Evolutionary conservation across 2,329 filamentous ascomycete species (phyloP), one percentile per base, ranked within the genome.

Genomic region (Talaromyces atroroseus): DNA sequence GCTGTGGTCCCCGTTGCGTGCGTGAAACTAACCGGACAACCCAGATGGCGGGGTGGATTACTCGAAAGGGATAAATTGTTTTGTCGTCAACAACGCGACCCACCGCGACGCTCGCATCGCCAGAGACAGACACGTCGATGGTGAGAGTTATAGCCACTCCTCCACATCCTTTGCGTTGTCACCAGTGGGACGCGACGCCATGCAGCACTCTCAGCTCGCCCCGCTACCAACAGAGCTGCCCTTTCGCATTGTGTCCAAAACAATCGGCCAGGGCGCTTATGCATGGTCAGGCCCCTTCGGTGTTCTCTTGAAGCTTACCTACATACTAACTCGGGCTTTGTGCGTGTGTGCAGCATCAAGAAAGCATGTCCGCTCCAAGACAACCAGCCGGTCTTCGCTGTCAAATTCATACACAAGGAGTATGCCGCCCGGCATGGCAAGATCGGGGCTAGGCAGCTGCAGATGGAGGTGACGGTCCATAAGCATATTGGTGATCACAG

Each of bases 401-500:
- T 99, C 74, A 99, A 99, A 73, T 90, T 99, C 75, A 96, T 99
- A 70, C 92, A 99, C 78, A 99, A 99, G 76, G 88, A 89, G 62
- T 95, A 96, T 73, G 95, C 94, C 57, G 83, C 90, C 65, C 88
- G 88, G 65, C 85, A 92, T 80, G 94, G 94, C 69, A 88, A 90
- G 59, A 86, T 99, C 64, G 90, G 88, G 29, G 82, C 87, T 34
- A 92, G 95, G 69, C 94, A 99, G 74, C 84, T 99, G 61, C 83
- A 86, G 65, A 90, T 95, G 82, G 94, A 99, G 75, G 88, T 95
- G 42, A 88, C 89, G 2, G 81, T 99, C 18, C 94, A 99, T 76
- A 87, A 86, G 52, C 88, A 92, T 68, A 86, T 97, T 55, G 90
- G 89, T 49, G 86, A 89, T 62, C 95, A 99, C 70, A 84, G 87